These are phyloP conservation scores for Sporisorium iseilematis-ciliati DNA, from an alignment of 1,284 basidiomycete genomes.

Conservation along the genomic window DNA sequence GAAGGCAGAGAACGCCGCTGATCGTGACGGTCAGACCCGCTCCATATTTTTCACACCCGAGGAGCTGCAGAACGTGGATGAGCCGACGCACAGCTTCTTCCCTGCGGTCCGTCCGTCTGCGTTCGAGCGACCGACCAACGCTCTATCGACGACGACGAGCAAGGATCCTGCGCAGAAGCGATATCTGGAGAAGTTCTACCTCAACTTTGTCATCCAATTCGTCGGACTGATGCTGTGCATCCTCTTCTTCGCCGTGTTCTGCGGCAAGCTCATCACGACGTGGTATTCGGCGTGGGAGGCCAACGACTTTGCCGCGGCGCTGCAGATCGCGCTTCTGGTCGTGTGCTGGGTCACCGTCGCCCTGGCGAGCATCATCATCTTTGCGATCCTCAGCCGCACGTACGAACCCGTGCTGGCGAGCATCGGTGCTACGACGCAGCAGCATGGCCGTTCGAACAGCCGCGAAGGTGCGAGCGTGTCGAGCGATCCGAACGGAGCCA, in stretches of 20 bases:
- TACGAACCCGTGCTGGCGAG: slow-evolving; percentile 39
- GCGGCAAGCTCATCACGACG: slow-evolving; percentile 26
- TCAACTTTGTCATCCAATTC: slow-evolving; percentile 36
- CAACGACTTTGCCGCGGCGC: slow-evolving; percentile 11
- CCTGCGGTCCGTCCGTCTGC: slow-evolving; percentile 32
- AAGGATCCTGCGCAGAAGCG: slow-evolving; percentile 29
- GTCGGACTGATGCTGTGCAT: slow-evolving; percentile 22
- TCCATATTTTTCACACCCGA: slow-evolving; percentile 35
- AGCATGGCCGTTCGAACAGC: slow-evolving; percentile 10
- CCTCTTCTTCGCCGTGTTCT: slow-evolving; percentile 29
- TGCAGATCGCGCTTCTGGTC: slow-evolving; percentile 22
- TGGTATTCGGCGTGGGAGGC: slow-evolving; percentile 42
- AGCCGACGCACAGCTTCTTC: slow-evolving; percentile 35
- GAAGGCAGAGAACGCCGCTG: neutral
- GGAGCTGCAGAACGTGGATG: slow-evolving; percentile 29
- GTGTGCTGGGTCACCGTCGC: slow-evolving; percentile 29
- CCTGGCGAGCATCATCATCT: slow-evolving; percentile 31
- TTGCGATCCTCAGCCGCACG: slow-evolving; percentile 35
- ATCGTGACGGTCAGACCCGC: slow-evolving; percentile 8
- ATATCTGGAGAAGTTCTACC: slow-evolving; percentile 40
- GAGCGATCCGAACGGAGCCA: neutral
- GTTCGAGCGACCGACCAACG: slow-evolving; percentile 19
- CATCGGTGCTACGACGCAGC: slow-evolving; percentile 10
- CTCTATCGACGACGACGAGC: slow-evolving; percentile 1
- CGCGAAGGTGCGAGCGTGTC: slow-evolving; percentile 13